Evolutionary conservation across 192 early-diverging fungal genomes (phyloP).

Genomic region (Spizellomyces sp.): DNA sequence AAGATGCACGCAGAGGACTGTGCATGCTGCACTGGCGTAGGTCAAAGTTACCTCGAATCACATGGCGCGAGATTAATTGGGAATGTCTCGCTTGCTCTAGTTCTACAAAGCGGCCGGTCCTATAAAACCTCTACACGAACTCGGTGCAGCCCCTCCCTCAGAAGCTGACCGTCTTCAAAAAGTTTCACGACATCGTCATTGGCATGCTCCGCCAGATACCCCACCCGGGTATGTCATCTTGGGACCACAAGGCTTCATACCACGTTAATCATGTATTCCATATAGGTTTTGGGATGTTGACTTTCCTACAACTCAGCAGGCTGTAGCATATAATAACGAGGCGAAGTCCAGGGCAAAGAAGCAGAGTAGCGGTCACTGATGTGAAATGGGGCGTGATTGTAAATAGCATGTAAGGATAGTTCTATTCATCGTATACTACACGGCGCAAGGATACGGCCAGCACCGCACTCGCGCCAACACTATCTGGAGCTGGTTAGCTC

Average conservation of each 20-base stretch:
- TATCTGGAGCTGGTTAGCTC: too few species aligned
- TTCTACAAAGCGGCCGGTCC: slow-evolving; percentile 29
- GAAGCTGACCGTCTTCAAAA: slow-evolving; percentile 19
- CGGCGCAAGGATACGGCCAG: too few species aligned
- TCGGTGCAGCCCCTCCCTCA: slow-evolving; percentile 9
- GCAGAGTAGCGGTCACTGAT: too few species aligned
- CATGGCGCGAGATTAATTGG: neutral
- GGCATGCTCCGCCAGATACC: slow-evolving; percentile 27
- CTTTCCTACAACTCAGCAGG: slow-evolving; percentile 38
- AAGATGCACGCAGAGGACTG: slow-evolving; percentile 39
- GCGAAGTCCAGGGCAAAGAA: neutral
- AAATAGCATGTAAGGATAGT: too few species aligned
- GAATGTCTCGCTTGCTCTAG: neutral
- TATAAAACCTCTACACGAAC: slow-evolving; percentile 22
- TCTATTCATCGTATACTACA: too few species aligned
- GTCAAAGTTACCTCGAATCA: neutral
- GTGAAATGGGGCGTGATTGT: too few species aligned
- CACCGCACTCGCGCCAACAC: too few species aligned
- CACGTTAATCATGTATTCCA: neutral
- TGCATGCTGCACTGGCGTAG: slow-evolving; percentile 35
- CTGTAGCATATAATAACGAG: neutral
- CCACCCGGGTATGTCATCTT: slow-evolving; percentile 29
- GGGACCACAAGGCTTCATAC: neutral
- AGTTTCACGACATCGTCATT: slow-evolving; percentile 32
- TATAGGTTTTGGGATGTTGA: slow-evolving; percentile 36